A percentile compares a stretch with the other conserved stretches of the same genome.
Conservation (phyloP, 805 yeast species). For the Starmerella riodocensis region DNA sequence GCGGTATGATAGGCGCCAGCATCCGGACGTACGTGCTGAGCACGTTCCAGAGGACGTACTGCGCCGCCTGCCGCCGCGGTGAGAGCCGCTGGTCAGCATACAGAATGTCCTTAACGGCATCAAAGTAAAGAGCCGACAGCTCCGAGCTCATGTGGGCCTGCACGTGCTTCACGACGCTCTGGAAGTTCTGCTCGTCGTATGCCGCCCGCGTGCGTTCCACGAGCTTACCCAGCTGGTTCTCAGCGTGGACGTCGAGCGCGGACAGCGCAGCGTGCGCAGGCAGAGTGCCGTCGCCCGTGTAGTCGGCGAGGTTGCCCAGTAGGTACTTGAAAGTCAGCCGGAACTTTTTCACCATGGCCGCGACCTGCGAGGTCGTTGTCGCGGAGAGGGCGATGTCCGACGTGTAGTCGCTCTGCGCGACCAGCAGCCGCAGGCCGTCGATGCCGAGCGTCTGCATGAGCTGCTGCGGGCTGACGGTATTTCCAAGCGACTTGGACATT, state of each 20-base stretch:
- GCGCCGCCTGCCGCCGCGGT: constrained; percentile 42
- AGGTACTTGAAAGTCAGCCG: constrained; percentile 70
- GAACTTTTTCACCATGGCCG: constrained; percentile 67
- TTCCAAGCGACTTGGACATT: constrained; percentile 91
- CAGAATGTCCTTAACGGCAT: constrained; percentile 68
- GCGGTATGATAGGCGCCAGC: constrained; percentile 70
- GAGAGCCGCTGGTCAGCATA: constrained; percentile 52
- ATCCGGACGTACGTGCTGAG: constrained; percentile 50
- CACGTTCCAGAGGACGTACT: constrained; percentile 47
- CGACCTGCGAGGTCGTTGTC: constrained; percentile 57
- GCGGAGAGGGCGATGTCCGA: constrained; percentile 67
- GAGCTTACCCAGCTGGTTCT: constrained; percentile 42
- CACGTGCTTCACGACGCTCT: constrained; percentile 52
- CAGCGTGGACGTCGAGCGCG: constrained; percentile 44
- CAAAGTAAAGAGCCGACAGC: constrained; percentile 75
- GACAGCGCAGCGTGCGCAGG: neutral
- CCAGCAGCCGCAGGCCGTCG: constrained; percentile 84
- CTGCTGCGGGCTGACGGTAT: constrained; percentile 55
- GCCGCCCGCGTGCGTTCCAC: constrained; percentile 32
- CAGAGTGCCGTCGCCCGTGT: constrained; percentile 10
- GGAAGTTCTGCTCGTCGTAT: constrained; percentile 51
- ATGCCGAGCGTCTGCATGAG: constrained; percentile 60
- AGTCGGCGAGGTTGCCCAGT: constrained; percentile 57
- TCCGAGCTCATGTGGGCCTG: constrained; percentile 62
- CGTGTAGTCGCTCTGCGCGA: constrained; percentile 77